These are phyloP conservation scores for Solanum peruvianum DNA, from an alignment of 257 asterid genomes.

Conservation along the genomic window DNA sequence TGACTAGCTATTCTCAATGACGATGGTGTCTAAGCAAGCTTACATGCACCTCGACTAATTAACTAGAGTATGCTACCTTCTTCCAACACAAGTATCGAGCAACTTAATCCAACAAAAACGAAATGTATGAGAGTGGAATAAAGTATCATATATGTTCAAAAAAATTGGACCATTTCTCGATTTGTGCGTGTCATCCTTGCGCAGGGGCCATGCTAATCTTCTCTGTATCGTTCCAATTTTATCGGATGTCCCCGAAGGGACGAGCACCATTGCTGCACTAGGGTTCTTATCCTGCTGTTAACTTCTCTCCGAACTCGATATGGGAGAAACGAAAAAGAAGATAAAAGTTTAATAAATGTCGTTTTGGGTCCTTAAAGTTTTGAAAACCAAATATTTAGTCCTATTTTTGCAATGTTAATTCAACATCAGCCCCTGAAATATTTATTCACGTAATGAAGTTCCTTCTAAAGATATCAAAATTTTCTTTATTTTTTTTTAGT, in stretches of 20 bases:
- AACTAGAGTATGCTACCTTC: background rate
- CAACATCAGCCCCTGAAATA: background rate
- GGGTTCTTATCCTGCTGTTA: fast-evolving
- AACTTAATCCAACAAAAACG: background rate
- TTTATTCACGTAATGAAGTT: background rate
- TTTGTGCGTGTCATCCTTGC: constrained; percentile 19
- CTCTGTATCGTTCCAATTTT: constrained; percentile 15
- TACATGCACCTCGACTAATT: background rate
- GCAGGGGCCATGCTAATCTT: constrained; percentile 18
- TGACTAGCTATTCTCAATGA: no score
- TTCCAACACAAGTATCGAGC: background rate
- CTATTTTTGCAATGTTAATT: background rate
- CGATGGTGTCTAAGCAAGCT: background rate
- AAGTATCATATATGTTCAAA: background rate
- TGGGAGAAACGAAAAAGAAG: background rate
- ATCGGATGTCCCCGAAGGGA: constrained; percentile 8
- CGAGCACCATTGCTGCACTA: background rate
- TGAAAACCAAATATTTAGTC: background rate
- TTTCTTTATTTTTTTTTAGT: no score
- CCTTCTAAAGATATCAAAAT: background rate
- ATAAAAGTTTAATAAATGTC: background rate
- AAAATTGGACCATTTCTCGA: constrained; percentile 12
- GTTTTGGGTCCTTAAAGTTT: background rate
- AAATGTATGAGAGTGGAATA: background rate
- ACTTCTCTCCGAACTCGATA: background rate